A percentile compares a stretch with the other conserved stretches of the same genome.
These are phyloP conservation scores for Trichoderma guizhouense DNA, from an alignment of 2,329 filamentous ascomycete species.

Conservation along the genomic window DNA sequence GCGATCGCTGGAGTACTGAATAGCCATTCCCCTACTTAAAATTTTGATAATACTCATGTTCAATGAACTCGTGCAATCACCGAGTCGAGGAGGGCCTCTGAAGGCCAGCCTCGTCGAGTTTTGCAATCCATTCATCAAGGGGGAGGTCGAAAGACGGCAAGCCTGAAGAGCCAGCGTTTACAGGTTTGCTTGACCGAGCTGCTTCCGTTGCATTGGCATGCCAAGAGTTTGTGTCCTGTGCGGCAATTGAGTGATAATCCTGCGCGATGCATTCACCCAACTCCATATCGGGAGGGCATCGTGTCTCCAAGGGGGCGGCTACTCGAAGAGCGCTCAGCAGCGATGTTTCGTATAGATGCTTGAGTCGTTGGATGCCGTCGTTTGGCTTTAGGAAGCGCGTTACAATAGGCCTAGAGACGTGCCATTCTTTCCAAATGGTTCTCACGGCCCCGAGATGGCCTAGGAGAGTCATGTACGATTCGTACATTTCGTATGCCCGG, in stretches of 20 bases:
- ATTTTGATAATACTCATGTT: background rate
- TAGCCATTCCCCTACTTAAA: no score
- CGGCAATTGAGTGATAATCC: conserved; percentile 24
- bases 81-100: background rate
- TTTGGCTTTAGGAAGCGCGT: background rate
- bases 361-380: background rate
- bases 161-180: no score
- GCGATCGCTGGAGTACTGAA: no score
- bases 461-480: conserved; percentile 29
- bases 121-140: conserved; percentile 6
- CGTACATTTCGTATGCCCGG: conserved; percentile 23
- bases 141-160: background rate
- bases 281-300: conserved; percentile 1
- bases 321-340: conserved; percentile 14
- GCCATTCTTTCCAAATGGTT: conserved; percentile 33
- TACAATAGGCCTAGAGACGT: conserved; percentile 10
- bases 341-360: conserved; percentile 14
- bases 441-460: conserved; percentile 31
- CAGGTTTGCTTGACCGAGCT: background rate
- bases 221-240: conserved; percentile 13
- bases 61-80: background rate
- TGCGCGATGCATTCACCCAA: conserved; percentile 22
- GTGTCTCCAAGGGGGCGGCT: conserved; percentile 4
- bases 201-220: background rate
- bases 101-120: background rate